Evolutionary conservation across 2,329 filamentous ascomycete species (phyloP).

Genomic region (Fusarium bactridioides): DNA sequence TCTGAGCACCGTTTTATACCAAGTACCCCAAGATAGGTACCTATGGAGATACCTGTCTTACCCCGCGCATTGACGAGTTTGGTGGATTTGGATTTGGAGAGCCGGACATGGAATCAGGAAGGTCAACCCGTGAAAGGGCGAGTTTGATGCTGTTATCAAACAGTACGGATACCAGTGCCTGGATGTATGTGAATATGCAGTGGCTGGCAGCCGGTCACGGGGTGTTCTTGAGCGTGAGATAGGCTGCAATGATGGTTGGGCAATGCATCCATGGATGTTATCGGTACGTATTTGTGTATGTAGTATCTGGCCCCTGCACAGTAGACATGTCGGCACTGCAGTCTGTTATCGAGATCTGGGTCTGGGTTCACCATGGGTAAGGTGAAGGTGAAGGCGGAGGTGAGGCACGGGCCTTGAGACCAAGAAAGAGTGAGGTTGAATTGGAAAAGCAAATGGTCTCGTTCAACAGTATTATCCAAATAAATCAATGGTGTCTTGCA

Average conservation of each 20-base stretch:
- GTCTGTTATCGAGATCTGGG: conserved; percentile 24
- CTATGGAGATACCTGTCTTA: conserved; percentile 9
- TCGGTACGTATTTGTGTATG: conserved; percentile 3
- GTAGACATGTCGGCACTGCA: conserved; percentile 12
- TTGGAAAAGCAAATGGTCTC: background rate
- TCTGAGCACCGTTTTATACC: background rate
- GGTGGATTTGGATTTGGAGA: conserved; percentile 9
- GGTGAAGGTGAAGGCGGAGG: background rate
- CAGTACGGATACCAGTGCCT: background rate
- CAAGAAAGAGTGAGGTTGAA: background rate
- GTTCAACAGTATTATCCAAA: background rate
- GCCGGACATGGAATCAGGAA: conserved; percentile 23
- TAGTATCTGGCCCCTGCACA: background rate
- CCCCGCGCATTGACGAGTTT: conserved; percentile 15
- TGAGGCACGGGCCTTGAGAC: background rate
- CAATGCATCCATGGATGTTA: background rate
- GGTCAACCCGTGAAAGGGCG: conserved; percentile 16
- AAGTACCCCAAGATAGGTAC: conserved; percentile 2
- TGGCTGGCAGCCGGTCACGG: background rate
- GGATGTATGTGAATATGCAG: background rate
- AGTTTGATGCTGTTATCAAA: background rate
- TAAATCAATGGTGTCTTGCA: background rate
- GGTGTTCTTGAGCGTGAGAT: background rate
- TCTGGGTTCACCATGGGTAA: background rate
- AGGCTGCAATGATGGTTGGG: conserved; percentile 8